Base-by-base conservation (phyloP, 129 eudicot genomes). In the Glebionis coronaria region DNA sequence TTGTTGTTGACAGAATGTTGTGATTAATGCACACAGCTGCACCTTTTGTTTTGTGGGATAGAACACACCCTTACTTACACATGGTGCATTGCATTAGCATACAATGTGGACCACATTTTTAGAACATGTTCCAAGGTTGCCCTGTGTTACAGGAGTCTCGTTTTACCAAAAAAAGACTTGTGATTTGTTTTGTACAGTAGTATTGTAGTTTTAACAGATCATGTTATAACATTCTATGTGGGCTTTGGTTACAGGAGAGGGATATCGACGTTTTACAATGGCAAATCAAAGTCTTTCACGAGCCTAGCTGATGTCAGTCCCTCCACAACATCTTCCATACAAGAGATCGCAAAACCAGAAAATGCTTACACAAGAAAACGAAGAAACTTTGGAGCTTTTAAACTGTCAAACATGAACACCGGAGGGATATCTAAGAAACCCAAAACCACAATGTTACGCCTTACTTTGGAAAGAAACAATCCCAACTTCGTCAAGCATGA, bases 281-380 rank as follows among this genome's bases (percentile, higher is more conserved):
- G 95, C 5, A 87, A 84, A 78, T 81, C 97, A 5, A 91, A 87
- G 61, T 91, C 97, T 0, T 91, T 83, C 49, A 71, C 93, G 0
- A 85, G 88, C 67, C 74, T 91, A 53, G 31, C 72, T 0, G 80
- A 85, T 4, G 86, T 23, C 28, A 40, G 75, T 69, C 70, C 86
- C n/a, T 53, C 86, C 4, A 61, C 80, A 4, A 29, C 84, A 11
- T 70, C 89, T 28, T 79, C 89, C n/a, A 68, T 79, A 40, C 83
- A 81, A 63, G 88, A 83, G 16, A 69, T 91, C 4, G 80, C 90
- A 15, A 91, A 91, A 67, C 88, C 93, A n/a, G 93, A 87, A 10
- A 87, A 72, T 61, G 79, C 80, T n/a, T 85, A 82, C 74, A 40
- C 72, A 3, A 77, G 84, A 65, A 91, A 71, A 62, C 82, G 90